Evolutionary conservation across 73 alveolate species (phyloP), one percentile per base, ranked within the genome.

Genomic region (Effrenium voratum): DNA sequence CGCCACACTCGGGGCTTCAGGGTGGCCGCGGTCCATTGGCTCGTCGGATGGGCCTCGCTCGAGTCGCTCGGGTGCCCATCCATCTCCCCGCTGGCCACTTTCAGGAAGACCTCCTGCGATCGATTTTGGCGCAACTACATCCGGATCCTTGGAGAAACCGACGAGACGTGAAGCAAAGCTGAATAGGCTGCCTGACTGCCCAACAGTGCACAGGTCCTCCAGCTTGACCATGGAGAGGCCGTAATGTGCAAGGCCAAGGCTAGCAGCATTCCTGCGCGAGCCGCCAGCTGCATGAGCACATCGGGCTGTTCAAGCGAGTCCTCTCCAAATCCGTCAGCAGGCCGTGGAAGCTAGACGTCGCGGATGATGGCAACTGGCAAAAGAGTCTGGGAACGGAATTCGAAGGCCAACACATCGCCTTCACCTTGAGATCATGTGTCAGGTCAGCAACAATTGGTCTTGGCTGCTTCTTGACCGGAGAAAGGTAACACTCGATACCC

Each of bases 191-290:
- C n/a, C 55, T 40, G 57, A 34, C 0, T 1, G 40, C n/a, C 59
- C 86, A 52, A 52, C 8, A 52, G n/a, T n/a, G 19, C 38, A n/a
- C 50, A 66, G 43, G 32, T 52, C 94, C 94, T 85, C 94, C 26
- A 85, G 60, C 59, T 85, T 85, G 47, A 85, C 94, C 94, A 85
- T 85, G 81, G 94, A 85, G 16, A 85, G 81, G 63, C 94, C 94
- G 38, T 85, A 85, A 34, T 85, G 94, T 41, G 94, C 94, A 43
- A 85, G 43, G 30, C 94, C 94, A 34, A 85, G 34, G n/a, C 57
- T 63, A 28, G 24, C 60, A 19, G 44, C 63, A 5, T 26, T 34
- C 94, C 94, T 85, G 45, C 43, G 72, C 88, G 30, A 46, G 66
- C 50, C 30, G 50, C n/a, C 30, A 36, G 22, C 84, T 63, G 41